Percentiles rank a stretch among this genome's conserved stretches.
These are phyloP conservation scores for Aphanocladium album DNA, from an alignment of 2,329 filamentous ascomycete species.

Conservation along the genomic window DNA sequence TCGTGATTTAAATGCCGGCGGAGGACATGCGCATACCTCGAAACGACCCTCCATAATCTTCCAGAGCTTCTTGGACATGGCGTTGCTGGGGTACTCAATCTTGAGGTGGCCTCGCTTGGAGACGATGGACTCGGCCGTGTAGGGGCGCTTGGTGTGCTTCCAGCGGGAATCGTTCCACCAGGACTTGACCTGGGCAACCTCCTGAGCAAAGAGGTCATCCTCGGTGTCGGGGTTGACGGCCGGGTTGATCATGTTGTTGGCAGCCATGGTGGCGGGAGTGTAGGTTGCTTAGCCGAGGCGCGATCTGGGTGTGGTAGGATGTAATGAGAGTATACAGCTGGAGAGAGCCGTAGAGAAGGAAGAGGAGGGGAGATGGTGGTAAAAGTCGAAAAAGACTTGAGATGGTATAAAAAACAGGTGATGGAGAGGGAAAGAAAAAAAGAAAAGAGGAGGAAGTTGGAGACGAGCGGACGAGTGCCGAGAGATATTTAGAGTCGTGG, in stretches of 20 bases:
- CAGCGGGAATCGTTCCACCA: constrained; percentile 95
- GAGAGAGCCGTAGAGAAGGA: neutral
- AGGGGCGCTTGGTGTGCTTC: constrained; percentile 87
- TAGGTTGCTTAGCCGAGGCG: constrained; percentile 9
- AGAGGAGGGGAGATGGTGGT: neutral
- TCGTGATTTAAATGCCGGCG: neutral
- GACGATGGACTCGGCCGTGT: constrained; percentile 95
- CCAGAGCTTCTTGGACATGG: constrained; percentile 92
- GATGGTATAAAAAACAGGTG: constrained; percentile 9
- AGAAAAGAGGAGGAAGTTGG: constrained; percentile 15
- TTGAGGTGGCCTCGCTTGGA: constrained; percentile 88
- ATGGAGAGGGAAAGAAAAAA: constrained; percentile 15
- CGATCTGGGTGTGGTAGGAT: neutral
- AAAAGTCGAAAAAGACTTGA: constrained; percentile 1
- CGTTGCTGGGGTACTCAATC: constrained; percentile 87
- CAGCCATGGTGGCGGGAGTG: constrained; percentile 44
- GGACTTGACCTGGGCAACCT: constrained; percentile 82
- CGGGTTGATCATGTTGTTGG: constrained; percentile 57
- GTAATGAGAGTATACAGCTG: neutral
- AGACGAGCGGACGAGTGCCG: constrained; percentile 2
- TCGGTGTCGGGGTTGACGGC: constrained; percentile 53
- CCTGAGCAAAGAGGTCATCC: constrained; percentile 67
- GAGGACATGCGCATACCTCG: constrained; percentile 51
- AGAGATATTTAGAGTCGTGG: constrained; percentile 19
- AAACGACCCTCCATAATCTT: constrained; percentile 80